These are phyloP conservation scores for Penicillium rolfsii DNA, from an alignment of 2,329 filamentous ascomycete genomes.

Conservation along the genomic window DNA sequence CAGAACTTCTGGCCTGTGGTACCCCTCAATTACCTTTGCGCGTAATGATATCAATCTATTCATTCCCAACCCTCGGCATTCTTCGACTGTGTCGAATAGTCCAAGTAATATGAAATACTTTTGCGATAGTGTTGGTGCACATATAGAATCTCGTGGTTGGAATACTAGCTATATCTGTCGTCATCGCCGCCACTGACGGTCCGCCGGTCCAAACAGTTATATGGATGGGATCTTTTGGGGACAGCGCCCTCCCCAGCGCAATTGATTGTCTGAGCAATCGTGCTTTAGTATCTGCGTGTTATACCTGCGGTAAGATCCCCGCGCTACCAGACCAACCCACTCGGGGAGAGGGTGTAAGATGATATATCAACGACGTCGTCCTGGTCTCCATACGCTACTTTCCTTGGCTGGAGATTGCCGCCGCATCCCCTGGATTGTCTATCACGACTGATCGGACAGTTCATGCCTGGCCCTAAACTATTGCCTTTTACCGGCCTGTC, in stretches of 20 bases:
- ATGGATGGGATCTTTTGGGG: not conserved
- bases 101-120: not conserved
- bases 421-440: not conserved
- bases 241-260: not conserved
- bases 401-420: not conserved
- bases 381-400: not conserved
- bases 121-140: not conserved
- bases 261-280: not conserved
- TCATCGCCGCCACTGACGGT: slow-evolving; percentile 22
- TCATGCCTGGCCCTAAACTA: not conserved
- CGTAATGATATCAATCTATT: not conserved
- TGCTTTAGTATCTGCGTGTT: not conserved
- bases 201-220: slow-evolving; percentile 4
- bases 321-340: not conserved
- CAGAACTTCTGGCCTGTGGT: not conserved
- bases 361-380: slow-evolving; percentile 3
- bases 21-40: not conserved
- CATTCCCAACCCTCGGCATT: not conserved
- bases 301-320: not conserved
- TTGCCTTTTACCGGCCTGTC: not conserved
- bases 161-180: slow-evolving; percentile 10
- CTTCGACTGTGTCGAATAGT: not conserved
- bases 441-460: not conserved
- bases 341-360: not conserved
- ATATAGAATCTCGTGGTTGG: not conserved